Evolutionary conservation across 441 rosid genomes (phyloP).

Genomic region (Sinapis alba): DNA sequence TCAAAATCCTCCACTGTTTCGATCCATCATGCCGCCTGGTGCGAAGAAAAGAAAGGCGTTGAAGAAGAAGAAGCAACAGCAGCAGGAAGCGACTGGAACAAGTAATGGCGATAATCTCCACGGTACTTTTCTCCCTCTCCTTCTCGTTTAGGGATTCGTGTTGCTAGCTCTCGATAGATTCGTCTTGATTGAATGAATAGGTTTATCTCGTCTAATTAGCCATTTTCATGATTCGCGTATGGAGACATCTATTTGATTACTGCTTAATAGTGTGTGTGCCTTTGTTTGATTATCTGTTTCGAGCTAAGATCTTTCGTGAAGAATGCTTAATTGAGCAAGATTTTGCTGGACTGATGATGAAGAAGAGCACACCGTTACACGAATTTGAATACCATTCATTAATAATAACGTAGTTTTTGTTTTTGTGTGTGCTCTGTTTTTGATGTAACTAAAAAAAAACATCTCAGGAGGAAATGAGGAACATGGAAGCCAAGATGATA

Average conservation of each 20-base stretch:
- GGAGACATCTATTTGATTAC: conserved; percentile 2
- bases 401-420: too few relatives aligned
- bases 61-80: conserved; percentile 63
- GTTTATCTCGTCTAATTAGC: neutral
- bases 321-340: neutral
- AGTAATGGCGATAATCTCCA: conserved; percentile 21
- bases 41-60: conserved; percentile 82
- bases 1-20: neutral
- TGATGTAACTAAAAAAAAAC: neutral
- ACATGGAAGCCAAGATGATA: conserved; percentile 58
- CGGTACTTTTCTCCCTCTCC: conserved; percentile 5
- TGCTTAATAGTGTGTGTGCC: too few relatives aligned
- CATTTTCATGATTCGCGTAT: neutral
- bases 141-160: neutral
- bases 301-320: conserved; percentile 17
- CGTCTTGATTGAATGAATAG: neutral
- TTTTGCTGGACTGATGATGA: conserved; percentile 15
- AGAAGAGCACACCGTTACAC: neutral
- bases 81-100: conserved; percentile 31
- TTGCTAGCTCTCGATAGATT: neutral
- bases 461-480: conserved; percentile 48
- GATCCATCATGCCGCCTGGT: conserved; percentile 75
- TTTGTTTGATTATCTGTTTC: neutral
- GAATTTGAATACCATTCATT: too few relatives aligned
- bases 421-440: neutral